Evolutionary conservation across 1,284 basidiomycete genomes (phyloP).

Genomic region (Naganishia albida): DNA sequence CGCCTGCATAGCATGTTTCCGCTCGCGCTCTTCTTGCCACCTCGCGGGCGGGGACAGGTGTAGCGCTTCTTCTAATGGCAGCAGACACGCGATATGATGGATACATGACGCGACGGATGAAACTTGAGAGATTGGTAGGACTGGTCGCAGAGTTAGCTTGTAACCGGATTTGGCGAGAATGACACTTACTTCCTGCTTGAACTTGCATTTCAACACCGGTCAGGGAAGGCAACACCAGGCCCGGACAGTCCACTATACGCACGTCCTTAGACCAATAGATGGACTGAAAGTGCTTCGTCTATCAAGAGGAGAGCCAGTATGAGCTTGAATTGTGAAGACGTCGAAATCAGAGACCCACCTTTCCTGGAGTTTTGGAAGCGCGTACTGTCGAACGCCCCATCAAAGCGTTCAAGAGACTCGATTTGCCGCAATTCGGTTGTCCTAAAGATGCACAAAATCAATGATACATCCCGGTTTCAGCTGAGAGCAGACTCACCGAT

Average conservation of each 20-base stretch:
- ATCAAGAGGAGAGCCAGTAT: slow-evolving; percentile 8
- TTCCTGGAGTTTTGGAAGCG: slow-evolving; percentile 86
- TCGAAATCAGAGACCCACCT: slow-evolving; percentile 53
- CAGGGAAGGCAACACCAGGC: slow-evolving; percentile 76
- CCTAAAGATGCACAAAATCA: slow-evolving; percentile 56
- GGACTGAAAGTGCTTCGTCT: slow-evolving; percentile 94
- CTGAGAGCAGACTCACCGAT: slow-evolving; percentile 61
- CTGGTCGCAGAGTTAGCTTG: slow-evolving; percentile 51
- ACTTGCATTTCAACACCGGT: slow-evolving; percentile 79
- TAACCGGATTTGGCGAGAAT: not conserved
- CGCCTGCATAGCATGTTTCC: slow-evolving; percentile 17
- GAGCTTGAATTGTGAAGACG: not conserved
- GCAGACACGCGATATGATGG: slow-evolving; percentile 65
- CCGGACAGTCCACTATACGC: slow-evolving; percentile 81
- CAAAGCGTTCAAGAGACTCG: slow-evolving; percentile 83
- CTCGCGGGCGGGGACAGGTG: slow-evolving; percentile 54
- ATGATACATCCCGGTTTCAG: not conserved
- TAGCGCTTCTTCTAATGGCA: slow-evolving; percentile 76
- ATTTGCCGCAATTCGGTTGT: slow-evolving; percentile 93
- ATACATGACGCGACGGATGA: slow-evolving; percentile 76
- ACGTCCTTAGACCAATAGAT: slow-evolving; percentile 80
- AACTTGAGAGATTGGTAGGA: slow-evolving; percentile 85
- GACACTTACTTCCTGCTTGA: slow-evolving; percentile 44
- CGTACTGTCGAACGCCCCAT: slow-evolving; percentile 78
- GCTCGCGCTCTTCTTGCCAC: slow-evolving; percentile 48